Conservation (phyloP, 2,329 filamentous ascomycete species). For the Sporothrix curviconia region DNA sequence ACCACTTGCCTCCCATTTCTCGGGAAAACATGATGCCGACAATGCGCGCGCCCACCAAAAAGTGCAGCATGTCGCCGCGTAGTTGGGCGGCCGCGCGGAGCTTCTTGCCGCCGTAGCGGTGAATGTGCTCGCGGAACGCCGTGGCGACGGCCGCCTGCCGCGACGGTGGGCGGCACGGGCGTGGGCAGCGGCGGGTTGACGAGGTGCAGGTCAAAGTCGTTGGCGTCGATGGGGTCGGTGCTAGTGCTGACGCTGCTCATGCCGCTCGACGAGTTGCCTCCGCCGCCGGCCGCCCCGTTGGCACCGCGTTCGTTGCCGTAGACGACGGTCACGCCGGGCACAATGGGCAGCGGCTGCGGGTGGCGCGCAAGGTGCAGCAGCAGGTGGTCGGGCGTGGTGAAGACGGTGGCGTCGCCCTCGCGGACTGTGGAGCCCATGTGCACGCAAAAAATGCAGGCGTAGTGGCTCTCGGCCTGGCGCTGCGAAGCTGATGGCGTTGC, state of each 20-base stretch:
- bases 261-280: constrained; percentile 18
- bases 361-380: constrained; percentile 35
- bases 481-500: constrained; percentile 22
- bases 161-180: constrained; percentile 25
- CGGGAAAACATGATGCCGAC: constrained; percentile 46
- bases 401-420: constrained; percentile 38
- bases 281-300: constrained; percentile 11
- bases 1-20: constrained; percentile 48
- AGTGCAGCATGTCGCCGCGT: constrained; percentile 32
- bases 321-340: constrained; percentile 32
- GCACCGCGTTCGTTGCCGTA: constrained; percentile 27
- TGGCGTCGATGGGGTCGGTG: constrained; percentile 14
- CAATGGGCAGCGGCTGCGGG: constrained; percentile 33
- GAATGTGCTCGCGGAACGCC: constrained; percentile 30
- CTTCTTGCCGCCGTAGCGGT: constrained; percentile 29
- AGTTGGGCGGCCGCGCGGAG: constrained; percentile 29
- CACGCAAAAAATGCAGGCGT: constrained; percentile 36
- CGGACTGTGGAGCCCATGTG: constrained; percentile 28
- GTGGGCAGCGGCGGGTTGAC: constrained; percentile 26
- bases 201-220: constrained; percentile 35
- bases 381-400: constrained; percentile 31
- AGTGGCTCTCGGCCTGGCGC: constrained; percentile 28
- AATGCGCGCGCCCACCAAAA: constrained; percentile 41
- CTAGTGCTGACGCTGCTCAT: constrained; percentile 10
- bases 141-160: constrained; percentile 29